Evolutionary conservation across 1,284 basidiomycete genomes (phyloP).

Genomic region (Tilletia caries): DNA sequence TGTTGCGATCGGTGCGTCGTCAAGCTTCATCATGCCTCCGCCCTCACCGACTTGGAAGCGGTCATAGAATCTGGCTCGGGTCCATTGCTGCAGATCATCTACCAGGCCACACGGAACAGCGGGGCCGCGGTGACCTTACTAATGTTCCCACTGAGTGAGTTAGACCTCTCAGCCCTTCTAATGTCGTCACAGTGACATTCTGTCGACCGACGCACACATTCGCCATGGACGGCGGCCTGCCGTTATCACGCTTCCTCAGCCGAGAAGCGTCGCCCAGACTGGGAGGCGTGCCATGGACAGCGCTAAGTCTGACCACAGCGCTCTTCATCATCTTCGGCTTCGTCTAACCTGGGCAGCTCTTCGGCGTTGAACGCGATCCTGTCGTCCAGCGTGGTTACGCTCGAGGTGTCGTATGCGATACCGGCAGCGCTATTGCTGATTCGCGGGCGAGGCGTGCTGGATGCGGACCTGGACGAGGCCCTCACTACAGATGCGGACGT

Average conservation of each 20-base stretch:
- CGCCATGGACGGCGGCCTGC: slow-evolving; percentile 67
- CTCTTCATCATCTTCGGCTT: slow-evolving; percentile 53
- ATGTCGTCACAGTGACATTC: slow-evolving; percentile 51
- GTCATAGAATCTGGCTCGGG: slow-evolving; percentile 63
- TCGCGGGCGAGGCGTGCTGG: slow-evolving; percentile 55
- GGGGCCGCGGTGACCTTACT: slow-evolving; percentile 64
- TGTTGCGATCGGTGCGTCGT: slow-evolving; percentile 64
- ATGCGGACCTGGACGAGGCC: slow-evolving; percentile 26
- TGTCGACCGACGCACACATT: slow-evolving; percentile 70
- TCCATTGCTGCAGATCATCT: slow-evolving; percentile 66
- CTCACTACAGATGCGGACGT: slow-evolving; percentile 41
- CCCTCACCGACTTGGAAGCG: slow-evolving; percentile 62
- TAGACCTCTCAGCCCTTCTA: slow-evolving; percentile 11
- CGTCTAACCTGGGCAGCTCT: slow-evolving; percentile 61
- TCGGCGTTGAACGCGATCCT: slow-evolving; percentile 59
- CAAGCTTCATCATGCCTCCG: slow-evolving; percentile 66
- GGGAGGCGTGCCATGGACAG: slow-evolving; percentile 33
- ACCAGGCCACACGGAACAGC: slow-evolving; percentile 63
- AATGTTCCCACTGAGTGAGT: slow-evolving; percentile 54
- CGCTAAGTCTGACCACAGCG: slow-evolving; percentile 62
- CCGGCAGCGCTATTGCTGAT: slow-evolving; percentile 55
- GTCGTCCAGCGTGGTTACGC: slow-evolving; percentile 55
- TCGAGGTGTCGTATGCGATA: slow-evolving; percentile 57
- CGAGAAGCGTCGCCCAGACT: slow-evolving; percentile 56
- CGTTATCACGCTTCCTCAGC: slow-evolving; percentile 61